These are phyloP conservation scores for Platanthera guangdongensis DNA, from an alignment of 106 monocot genomes.

Conservation along the genomic window DNA sequence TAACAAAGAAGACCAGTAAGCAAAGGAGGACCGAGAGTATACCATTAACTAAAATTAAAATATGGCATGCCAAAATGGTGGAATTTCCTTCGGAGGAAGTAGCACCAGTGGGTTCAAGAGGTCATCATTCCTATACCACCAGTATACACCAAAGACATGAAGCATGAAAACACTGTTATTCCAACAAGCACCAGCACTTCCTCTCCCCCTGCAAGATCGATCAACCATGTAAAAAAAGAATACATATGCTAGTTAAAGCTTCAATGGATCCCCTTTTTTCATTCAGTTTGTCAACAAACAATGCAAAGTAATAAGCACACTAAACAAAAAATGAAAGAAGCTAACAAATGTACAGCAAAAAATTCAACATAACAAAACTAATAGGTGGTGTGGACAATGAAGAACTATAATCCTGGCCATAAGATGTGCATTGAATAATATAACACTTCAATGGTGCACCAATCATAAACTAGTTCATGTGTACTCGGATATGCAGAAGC, in stretches of 20 bases:
- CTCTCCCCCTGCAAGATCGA: constrained; percentile 68
- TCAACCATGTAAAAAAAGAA: neutral
- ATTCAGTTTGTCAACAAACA: neutral
- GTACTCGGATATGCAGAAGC: neutral
- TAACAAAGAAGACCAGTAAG: neutral
- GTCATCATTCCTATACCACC: constrained; percentile 82
- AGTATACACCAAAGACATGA: constrained; percentile 81
- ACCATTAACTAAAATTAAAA: constrained; percentile 95
- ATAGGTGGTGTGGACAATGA: neutral
- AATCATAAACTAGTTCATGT: neutral
- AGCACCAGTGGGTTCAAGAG: constrained; percentile 59
- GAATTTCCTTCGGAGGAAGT: constrained; percentile 83
- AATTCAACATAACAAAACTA: neutral
- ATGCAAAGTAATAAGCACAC: neutral
- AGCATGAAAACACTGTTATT: constrained; percentile 60
- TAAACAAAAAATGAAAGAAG: neutral
- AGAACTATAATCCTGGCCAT: neutral
- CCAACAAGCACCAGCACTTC: constrained; percentile 59
- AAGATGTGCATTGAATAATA: neutral
- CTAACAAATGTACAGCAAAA: neutral
- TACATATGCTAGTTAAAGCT: neutral
- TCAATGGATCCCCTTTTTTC: neutral
- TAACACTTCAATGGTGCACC: neutral
- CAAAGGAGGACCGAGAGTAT: constrained; percentile 9
- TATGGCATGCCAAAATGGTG: constrained; percentile 96